These are phyloP conservation scores for Quercus gilva DNA, from an alignment of 306 rosid species.

Conservation along the genomic window DNA sequence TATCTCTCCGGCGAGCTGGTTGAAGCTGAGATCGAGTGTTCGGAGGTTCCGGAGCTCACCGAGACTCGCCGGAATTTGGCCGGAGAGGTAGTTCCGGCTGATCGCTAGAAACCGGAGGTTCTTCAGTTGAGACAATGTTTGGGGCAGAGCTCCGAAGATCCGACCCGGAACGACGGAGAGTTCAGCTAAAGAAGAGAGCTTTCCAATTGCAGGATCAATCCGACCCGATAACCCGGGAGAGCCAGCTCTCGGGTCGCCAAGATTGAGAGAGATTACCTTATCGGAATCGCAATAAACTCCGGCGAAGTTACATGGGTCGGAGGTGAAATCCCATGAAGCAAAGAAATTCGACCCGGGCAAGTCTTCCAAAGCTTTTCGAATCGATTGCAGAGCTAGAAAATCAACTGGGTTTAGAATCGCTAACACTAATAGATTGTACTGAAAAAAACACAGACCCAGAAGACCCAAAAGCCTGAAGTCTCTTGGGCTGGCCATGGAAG, in stretches of 20 bases:
- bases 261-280: constrained; percentile 80
- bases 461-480: constrained; percentile 4
- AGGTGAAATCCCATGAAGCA: constrained; percentile 92
- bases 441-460: constrained; percentile 36
- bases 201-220: constrained; percentile 68
- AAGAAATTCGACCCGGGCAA: constrained; percentile 84
- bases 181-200: constrained; percentile 75
- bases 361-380: constrained; percentile 65
- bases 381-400: constrained; percentile 85
- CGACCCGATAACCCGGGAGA: constrained; percentile 83
- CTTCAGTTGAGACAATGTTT: constrained; percentile 44
- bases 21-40: constrained; percentile 87
- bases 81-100: constrained; percentile 87
- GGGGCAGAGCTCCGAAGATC: constrained; percentile 66
- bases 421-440: constrained; percentile 2
- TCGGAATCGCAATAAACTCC: constrained; percentile 88
- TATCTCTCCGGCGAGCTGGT: constrained; percentile 65
- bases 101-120: constrained; percentile 79
- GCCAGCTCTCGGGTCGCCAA: constrained; percentile 89
- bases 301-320: constrained; percentile 87
- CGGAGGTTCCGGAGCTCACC: constrained; percentile 50
- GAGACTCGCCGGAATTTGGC: constrained; percentile 57
- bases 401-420: constrained; percentile 90
- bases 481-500: constrained; percentile 46
- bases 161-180: constrained; percentile 87